These are phyloP conservation scores for Ganoderma boninense DNA, from an alignment of 1,284 basidiomycete genomes.

Conservation along the genomic window DNA sequence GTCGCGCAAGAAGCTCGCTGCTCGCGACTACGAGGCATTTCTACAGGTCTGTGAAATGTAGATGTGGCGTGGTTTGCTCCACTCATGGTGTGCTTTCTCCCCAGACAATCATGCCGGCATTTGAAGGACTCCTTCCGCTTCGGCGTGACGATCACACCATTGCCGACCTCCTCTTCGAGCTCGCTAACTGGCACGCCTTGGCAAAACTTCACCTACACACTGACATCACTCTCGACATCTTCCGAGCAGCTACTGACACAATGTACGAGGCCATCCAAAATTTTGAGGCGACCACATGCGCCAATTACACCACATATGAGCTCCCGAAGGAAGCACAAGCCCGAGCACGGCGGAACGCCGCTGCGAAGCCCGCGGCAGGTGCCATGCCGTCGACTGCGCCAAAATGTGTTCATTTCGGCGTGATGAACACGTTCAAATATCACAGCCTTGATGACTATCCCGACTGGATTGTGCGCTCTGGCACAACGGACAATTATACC, in stretches of 20 bases:
- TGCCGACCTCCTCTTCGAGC: no score
- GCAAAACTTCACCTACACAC: constrained; percentile 45
- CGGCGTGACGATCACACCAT: constrained; percentile 34
- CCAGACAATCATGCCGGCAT: constrained; percentile 34
- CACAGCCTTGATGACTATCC: constrained; percentile 44
- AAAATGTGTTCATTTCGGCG: constrained; percentile 25
- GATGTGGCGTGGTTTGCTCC: no score
- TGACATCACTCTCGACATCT: constrained; percentile 31
- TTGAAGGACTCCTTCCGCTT: constrained; percentile 39
- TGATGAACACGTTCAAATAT: constrained; percentile 41
- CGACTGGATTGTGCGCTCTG: constrained; percentile 36
- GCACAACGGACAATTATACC: constrained; percentile 45
- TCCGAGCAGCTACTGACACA: constrained; percentile 25
- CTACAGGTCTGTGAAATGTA: neutral
- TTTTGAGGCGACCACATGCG: constrained; percentile 35
- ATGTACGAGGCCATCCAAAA: constrained; percentile 31
- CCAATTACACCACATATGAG: constrained; percentile 33
- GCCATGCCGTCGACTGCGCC: neutral
- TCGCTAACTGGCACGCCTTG: constrained; percentile 44
- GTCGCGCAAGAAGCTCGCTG: constrained; percentile 39
- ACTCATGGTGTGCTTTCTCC: no score
- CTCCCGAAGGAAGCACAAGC: constrained; percentile 37
- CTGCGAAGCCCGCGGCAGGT: neutral
- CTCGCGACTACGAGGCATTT: constrained; percentile 34
- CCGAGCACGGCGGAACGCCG: neutral